A percentile compares a stretch with the other conserved stretches of the same genome.
Conservation (phyloP, 345 rosid genomes). For the Turnera subulata region DNA sequence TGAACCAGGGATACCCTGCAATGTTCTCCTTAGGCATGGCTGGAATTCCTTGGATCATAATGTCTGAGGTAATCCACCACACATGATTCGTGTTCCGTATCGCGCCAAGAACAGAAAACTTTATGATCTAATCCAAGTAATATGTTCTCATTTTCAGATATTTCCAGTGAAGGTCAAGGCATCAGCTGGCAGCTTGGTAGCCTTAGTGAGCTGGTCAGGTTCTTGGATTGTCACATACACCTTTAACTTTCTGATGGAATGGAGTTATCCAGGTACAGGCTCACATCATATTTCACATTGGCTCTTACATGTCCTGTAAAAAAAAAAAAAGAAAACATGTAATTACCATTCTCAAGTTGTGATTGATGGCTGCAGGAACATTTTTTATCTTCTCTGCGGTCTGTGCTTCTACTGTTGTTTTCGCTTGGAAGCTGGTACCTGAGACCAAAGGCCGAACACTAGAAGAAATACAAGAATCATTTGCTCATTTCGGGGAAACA, state of each 20-base stretch:
- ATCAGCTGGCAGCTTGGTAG: slow-evolving; percentile 72
- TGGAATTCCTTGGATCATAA: slow-evolving; percentile 53
- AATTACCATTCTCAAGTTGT: not conserved
- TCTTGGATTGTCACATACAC: slow-evolving; percentile 67
- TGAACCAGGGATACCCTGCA: slow-evolving; percentile 32
- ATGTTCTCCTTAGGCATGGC: slow-evolving; percentile 42
- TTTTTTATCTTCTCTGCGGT: slow-evolving; percentile 51
- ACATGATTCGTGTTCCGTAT: no score
- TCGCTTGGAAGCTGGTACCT: slow-evolving; percentile 60
- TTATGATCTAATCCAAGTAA: no score
- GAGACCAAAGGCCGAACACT: slow-evolving; percentile 72
- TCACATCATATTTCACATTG: not conserved
- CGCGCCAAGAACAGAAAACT: not conserved
- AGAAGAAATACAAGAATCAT: slow-evolving; percentile 61
- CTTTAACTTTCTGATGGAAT: slow-evolving; percentile 53
- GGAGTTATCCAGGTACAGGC: slow-evolving; percentile 41
- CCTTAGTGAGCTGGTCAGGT: slow-evolving; percentile 69
- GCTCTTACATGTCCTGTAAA: not conserved
- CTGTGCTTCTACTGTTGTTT: slow-evolving; percentile 51
- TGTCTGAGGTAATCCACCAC: slow-evolving; percentile 53
- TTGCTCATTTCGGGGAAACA: slow-evolving; percentile 4
- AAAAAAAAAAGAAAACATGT: not conserved
- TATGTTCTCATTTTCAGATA: slow-evolving; percentile 47
- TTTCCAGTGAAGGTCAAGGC: slow-evolving; percentile 75
- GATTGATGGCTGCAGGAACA: slow-evolving; percentile 43